A percentile compares a stretch with the other conserved stretches of the same genome.
phyloP scores from a whole-genome alignment of 2,329 filamentous ascomycete species.

The Trichoderma sp. region DNA sequence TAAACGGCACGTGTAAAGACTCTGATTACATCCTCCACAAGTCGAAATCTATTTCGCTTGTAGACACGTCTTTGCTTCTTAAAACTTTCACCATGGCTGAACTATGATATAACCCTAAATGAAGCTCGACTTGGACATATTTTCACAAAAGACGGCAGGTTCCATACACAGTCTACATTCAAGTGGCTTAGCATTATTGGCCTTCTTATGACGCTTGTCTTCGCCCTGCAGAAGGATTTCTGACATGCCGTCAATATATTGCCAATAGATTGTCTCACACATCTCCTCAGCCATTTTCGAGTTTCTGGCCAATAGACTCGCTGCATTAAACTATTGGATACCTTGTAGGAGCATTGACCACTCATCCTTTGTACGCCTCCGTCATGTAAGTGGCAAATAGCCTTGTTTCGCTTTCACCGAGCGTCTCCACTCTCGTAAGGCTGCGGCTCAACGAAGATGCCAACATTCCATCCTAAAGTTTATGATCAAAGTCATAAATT shows the following conservation, averaged over 20 bases:
- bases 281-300: background rate
- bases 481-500: background rate
- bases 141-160: background rate
- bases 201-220: background rate
- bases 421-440: background rate
- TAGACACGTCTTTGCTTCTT: background rate
- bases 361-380: background rate
- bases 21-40: background rate
- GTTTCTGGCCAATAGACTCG: background rate
- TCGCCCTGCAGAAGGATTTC: background rate
- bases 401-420: background rate
- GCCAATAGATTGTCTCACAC: background rate
- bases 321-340: background rate
- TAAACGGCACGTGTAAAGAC: background rate
- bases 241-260: background rate
- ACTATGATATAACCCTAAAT: background rate
- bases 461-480: constrained; percentile 1
- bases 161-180: background rate
- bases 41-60: background rate
- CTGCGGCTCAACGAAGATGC: background rate
- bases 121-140: background rate
- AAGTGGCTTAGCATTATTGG: background rate
- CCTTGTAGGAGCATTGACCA: background rate
- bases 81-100: background rate
- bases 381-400: background rate